Evolutionary conservation across 2,329 filamentous ascomycete species (phyloP), one percentile per base, ranked within the genome.

Genomic region (Trematosphaeria pertusa): DNA sequence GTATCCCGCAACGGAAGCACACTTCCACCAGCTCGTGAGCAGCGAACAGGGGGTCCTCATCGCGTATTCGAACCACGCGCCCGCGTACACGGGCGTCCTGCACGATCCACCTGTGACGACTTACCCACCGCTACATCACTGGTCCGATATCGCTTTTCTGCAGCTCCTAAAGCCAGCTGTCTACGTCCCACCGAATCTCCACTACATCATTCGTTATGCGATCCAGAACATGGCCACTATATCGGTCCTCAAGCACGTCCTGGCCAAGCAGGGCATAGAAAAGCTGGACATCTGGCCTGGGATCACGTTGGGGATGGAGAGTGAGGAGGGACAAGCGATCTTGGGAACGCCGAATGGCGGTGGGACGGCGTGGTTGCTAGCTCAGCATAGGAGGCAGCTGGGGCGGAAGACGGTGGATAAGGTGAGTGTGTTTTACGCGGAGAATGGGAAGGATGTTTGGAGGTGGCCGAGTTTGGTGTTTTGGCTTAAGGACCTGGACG

Each of bases 141-240:
- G 53, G 52, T 56, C 50, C 12, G 52, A 56, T 18, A 28, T 56
- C 28, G 48, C 52, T 4, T 54, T 36, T n/a, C 26, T 58, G 2
- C 52, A 56, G 31, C 42, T 42, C 12, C 40, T 43, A 1, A 31
- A 17, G 2, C 12, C 40, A 2, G 12, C 28, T 14, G 15, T 18
- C 4, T 3, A 22, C 37, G 3, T 32, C 37, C 15, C 18, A 24
- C 2, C 35, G 26, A 8, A 22, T 22, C 8, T 37, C 14, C 37
- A 44, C 6, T 46, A 34, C 37, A 31, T 56, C 5, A 33, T 54
- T 15, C 44, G 39, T 12, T n/a, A 39, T 10, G 17, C 14, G 4
- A 43, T 56, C 4, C 37, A 48, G 5, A 49, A 52, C 31, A 10
- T 20, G 1, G 8, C 7, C 3, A 50, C 49, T 14, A 17, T 28